Conservation (phyloP, 306 rosid genomes). For the Glycine soja region DNA sequence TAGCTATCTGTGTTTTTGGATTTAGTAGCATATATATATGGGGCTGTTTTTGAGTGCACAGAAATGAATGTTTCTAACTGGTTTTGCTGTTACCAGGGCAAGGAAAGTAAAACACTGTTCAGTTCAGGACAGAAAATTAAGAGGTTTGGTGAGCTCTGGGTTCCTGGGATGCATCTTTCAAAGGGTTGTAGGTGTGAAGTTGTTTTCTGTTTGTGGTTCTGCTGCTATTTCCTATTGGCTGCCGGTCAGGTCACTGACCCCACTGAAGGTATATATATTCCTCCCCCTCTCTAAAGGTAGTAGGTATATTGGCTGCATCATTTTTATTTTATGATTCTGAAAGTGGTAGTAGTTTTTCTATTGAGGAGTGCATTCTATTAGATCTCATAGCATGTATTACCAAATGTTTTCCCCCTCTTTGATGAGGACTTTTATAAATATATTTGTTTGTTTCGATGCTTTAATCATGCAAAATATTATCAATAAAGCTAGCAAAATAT, state of each 20-base stretch:
- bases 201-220: constrained; percentile 57
- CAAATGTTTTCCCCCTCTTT: not conserved
- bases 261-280: constrained; percentile 67
- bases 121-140: constrained; percentile 39
- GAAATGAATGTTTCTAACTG: constrained; percentile 23
- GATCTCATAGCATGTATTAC: not conserved
- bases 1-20: not conserved
- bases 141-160: constrained; percentile 31
- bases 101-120: constrained; percentile 24
- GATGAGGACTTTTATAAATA: not conserved
- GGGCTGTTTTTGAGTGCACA: constrained; percentile 18
- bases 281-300: not conserved
- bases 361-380: not conserved
- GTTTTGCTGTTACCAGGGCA: constrained; percentile 54
- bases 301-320: too few species aligned
- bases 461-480: not conserved
- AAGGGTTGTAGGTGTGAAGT: constrained; percentile 53
- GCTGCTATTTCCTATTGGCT: constrained; percentile 53
- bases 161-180: constrained; percentile 59
- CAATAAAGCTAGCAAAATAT: not conserved
- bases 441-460: not conserved
- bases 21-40: constrained; percentile 15
- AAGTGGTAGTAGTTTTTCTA: constrained; percentile 5
- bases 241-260: constrained; percentile 61
- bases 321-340: not conserved